Conservation (phyloP, 164 flowering plant genomes). For the Piper longum region DNA sequence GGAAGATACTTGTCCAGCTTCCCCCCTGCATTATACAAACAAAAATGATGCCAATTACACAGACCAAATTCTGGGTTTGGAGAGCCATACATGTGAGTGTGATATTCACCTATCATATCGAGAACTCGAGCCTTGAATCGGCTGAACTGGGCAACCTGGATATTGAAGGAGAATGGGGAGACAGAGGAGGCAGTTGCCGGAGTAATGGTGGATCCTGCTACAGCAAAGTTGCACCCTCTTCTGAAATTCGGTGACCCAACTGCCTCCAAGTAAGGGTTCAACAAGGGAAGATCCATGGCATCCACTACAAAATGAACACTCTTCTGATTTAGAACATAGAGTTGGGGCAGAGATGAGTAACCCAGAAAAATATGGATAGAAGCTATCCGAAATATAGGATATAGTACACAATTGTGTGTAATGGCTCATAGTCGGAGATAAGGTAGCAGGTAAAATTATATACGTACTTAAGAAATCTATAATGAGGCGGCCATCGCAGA, state of each 20-base stretch:
- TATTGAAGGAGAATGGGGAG: constrained; percentile 76
- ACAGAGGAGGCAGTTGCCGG: constrained; percentile 61
- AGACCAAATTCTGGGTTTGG: background rate
- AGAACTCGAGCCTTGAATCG: constrained; percentile 36
- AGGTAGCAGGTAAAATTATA: too few species aligned
- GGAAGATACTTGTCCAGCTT: constrained; percentile 54
- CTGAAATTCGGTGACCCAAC: constrained; percentile 51
- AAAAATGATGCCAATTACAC: background rate
- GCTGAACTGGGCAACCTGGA: constrained; percentile 70
- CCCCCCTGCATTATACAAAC: constrained; percentile 25
- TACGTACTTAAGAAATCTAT: constrained; percentile 45
- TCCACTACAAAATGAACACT: constrained; percentile 41
- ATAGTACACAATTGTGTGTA: too few species aligned
- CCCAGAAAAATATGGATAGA: background rate
- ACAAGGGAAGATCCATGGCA: constrained; percentile 65
- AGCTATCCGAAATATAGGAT: too few species aligned
- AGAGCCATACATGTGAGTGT: background rate
- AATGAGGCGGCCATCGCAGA: constrained; percentile 59
- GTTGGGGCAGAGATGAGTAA: background rate
- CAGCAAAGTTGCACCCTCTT: constrained; percentile 86
- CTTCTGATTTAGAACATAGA: background rate
- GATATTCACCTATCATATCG: constrained; percentile 34
- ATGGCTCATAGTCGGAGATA: too few species aligned
- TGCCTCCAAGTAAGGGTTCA: constrained; percentile 83
- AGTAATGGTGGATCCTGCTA: constrained; percentile 69